Conservation (phyloP, 805 yeast genomes). For the Starmerella floricola region DNA sequence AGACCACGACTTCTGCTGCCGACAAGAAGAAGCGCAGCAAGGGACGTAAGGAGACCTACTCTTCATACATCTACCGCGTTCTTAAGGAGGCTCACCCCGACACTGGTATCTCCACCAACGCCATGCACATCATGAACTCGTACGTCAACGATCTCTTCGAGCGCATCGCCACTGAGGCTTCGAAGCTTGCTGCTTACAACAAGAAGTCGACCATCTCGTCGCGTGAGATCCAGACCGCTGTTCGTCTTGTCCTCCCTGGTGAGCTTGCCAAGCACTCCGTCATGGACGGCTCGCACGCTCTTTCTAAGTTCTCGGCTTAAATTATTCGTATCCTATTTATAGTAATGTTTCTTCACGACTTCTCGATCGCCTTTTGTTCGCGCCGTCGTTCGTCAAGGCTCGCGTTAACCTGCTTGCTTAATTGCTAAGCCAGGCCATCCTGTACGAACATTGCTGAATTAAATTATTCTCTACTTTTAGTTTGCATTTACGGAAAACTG, state of each 20-base stretch:
- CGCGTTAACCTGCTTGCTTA: too few relatives aligned
- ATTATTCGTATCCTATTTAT: constrained; percentile 21
- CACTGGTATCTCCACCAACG: constrained; percentile 97
- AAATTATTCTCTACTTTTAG: too few relatives aligned
- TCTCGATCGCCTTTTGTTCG: not conserved
- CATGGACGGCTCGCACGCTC: constrained; percentile 97
- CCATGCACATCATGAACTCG: constrained; percentile 98
- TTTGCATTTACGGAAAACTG: not conserved
- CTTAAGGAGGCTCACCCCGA: constrained; percentile 98
- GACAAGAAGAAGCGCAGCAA: constrained; percentile 85
- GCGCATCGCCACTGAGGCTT: constrained; percentile 96
- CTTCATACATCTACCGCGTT: constrained; percentile 96
- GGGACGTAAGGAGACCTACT: constrained; percentile 96
- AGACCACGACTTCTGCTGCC: constrained; percentile 67
- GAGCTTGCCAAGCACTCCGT: constrained; percentile 98
- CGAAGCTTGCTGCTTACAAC: constrained; percentile 97
- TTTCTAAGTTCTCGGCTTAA: constrained; percentile 80
- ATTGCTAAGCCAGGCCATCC: too few relatives aligned
- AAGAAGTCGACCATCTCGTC: constrained; percentile 96
- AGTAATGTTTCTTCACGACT: constrained; percentile 5
- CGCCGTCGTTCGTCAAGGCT: too few relatives aligned
- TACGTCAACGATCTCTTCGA: constrained; percentile 96
- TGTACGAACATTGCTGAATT: too few relatives aligned
- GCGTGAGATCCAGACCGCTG: constrained; percentile 98
- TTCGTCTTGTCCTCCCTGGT: constrained; percentile 95